phyloP scores from a whole-genome alignment of 108 stramenopile species.

The Fragilaria crotonensis region DNA sequence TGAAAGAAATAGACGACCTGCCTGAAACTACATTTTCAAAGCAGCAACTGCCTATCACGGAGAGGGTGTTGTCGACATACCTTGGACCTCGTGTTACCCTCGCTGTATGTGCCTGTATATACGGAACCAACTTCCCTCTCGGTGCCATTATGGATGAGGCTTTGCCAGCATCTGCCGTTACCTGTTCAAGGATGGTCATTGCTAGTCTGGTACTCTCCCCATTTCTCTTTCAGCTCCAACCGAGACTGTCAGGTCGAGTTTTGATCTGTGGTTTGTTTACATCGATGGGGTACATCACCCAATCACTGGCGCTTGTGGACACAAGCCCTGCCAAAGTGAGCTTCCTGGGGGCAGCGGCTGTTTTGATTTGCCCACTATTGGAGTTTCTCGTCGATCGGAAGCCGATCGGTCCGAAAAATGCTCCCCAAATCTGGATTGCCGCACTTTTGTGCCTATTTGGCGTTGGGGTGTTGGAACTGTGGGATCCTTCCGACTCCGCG shows the following conservation, averaged over 20 bases:
- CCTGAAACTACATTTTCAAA: background rate
- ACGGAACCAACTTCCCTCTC: conserved; percentile 70
- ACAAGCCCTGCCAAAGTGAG: conserved; percentile 43
- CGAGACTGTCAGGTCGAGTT: conserved; percentile 18
- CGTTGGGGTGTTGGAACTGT: conserved; percentile 54
- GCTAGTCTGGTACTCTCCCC: conserved; percentile 53
- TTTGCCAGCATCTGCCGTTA: conserved; percentile 42
- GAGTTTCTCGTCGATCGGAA: conserved; percentile 38
- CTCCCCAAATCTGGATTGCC: conserved; percentile 62
- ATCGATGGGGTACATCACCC: conserved; percentile 50
- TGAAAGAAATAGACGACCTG: background rate
- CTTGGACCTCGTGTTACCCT: conserved; percentile 42
- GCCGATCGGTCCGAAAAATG: conserved; percentile 33
- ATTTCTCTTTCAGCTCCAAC: conserved; percentile 39
- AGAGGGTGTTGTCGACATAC: conserved; percentile 17
- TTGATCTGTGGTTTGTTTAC: conserved; percentile 48
- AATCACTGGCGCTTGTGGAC: conserved; percentile 46
- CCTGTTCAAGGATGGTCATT: conserved; percentile 44
- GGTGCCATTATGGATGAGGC: conserved; percentile 63
- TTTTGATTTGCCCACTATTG: conserved; percentile 50
- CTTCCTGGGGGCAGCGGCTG: conserved; percentile 52
- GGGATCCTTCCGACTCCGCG: conserved; percentile 3
- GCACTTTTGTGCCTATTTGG: conserved; percentile 44
- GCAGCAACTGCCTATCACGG: background rate
- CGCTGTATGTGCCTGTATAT: conserved; percentile 33